Evolutionary conservation across 2,329 filamentous ascomycete species (phyloP), one percentile per base, ranked within the genome.

Genomic region (Aspergillus proliferans): DNA sequence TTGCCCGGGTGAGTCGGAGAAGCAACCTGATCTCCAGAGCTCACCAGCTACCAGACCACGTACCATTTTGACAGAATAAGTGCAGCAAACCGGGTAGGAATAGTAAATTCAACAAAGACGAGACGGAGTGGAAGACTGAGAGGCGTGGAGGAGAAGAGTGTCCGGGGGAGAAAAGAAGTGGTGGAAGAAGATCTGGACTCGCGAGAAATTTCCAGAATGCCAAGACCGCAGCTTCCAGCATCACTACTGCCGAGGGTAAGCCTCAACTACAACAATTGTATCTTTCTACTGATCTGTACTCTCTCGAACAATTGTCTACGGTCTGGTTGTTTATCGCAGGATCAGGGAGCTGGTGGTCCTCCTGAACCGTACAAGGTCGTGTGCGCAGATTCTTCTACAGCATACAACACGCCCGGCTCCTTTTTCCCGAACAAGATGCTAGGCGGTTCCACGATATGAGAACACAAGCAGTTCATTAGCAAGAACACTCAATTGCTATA

Each of bases 191-290:
- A 65, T 61, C 61, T 59, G 59, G 60, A 58, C 54, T 41, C 53
- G 56, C 60, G 67, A 70, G 67, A 70, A 70, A 70, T 70, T 70
- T 70, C 67, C 67, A 70, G 67, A 70, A 70, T 69, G 67, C 67
- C 67, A 70, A 70, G 67, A 67, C 67, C 22, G 50, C 47, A 59
- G 57, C 55, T 62, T 55, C 55, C 50, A 51, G 47, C 49, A 46
- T 38, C 47, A 49, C 58, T 63, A 49, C 58, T 63, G 60, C 67
- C 67, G 66, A 69, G 63, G 63, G 55, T 58, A 59, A 40, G 38
- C 15, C 38, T n/a, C 34, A 36, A n/a, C 15, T 18, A 36, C 15
- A 30, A 30, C 26, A 30, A 30, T 30, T 12, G 26, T 10, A 12
- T 30, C 26, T 30, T 30, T 12, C 4, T 30, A 30, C 26, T 10